phyloP scores from a whole-genome alignment of 805 yeast genomes.

The Yarrowia sp. region DNA sequence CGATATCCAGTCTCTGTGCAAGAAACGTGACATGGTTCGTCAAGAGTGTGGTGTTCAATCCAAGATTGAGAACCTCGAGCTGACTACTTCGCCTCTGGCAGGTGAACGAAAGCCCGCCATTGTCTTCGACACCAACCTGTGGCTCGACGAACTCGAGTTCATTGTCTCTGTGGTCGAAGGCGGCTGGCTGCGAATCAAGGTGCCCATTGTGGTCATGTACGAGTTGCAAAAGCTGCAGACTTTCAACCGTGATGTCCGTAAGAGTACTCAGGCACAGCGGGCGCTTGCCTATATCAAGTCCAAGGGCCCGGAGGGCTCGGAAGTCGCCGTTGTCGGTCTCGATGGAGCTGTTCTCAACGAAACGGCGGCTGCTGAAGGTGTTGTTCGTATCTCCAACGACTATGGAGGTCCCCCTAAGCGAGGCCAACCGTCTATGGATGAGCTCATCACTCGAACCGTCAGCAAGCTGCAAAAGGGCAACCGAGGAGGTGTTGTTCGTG shows the following conservation, averaged over 20 bases:
- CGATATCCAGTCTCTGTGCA: slow-evolving; percentile 23
- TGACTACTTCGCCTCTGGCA: slow-evolving; percentile 25
- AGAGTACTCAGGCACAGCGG: slow-evolving; percentile 14
- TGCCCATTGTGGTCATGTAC: slow-evolving; percentile 27
- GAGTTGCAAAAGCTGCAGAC: slow-evolving; percentile 34
- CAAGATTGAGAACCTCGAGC: slow-evolving; percentile 26
- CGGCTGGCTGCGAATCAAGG: slow-evolving; percentile 24
- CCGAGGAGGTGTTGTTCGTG: slow-evolving; percentile 18
- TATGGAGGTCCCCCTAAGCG: slow-evolving; percentile 4
- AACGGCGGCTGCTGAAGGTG: slow-evolving; percentile 2
- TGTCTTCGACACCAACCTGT: slow-evolving; percentile 20
- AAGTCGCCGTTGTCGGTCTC: background rate
- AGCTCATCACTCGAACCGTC: slow-evolving; percentile 7
- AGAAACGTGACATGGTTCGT: slow-evolving; percentile 23
- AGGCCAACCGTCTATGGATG: slow-evolving; percentile 22
- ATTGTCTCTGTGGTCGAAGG: slow-evolving; percentile 11
- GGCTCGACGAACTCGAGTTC: slow-evolving; percentile 21
- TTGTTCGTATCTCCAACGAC: slow-evolving; percentile 13
- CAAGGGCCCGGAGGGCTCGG: background rate
- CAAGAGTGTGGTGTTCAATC: slow-evolving; percentile 35
- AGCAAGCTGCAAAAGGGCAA: slow-evolving; percentile 16
- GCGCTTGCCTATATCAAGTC: slow-evolving; percentile 21
- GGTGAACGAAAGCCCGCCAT: slow-evolving; percentile 23
- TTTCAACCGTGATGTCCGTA: slow-evolving; percentile 27
- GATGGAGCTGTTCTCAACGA: slow-evolving; percentile 10